A percentile compares a stretch with the other conserved stretches of the same genome.
phyloP scores from a whole-genome alignment of 495 filamentous ascomycete genomes.

The Xylaria curta region DNA sequence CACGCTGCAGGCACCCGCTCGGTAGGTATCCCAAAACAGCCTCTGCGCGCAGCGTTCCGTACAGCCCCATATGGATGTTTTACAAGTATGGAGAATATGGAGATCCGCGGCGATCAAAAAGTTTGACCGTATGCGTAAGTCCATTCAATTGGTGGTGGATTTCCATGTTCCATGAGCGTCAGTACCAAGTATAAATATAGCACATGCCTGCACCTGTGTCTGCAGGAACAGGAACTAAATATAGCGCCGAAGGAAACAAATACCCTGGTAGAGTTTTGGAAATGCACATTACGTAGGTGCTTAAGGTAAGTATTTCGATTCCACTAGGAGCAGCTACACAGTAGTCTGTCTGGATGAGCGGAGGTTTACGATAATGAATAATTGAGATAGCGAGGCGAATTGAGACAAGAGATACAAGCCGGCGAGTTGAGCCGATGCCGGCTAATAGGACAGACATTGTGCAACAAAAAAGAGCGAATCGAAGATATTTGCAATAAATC shows the following conservation, averaged over 20 bases:
- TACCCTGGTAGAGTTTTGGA: not conserved
- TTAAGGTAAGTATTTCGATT: not conserved
- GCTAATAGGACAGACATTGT: not conserved
- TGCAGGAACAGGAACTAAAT: not conserved
- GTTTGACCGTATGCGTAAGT: not conserved
- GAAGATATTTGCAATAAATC: not conserved
- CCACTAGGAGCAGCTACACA: not conserved
- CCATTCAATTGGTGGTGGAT: not conserved
- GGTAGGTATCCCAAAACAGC: not conserved
- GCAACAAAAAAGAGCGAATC: not conserved
- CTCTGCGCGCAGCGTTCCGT: not conserved
- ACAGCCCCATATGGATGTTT: not conserved
- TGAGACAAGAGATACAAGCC: not conserved
- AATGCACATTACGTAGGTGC: not conserved
- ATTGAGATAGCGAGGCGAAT: not conserved
- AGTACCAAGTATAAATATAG: not conserved
- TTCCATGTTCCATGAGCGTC: not conserved
- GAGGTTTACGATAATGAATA: not conserved
- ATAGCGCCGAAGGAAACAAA: not conserved
- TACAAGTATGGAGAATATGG: not conserved
- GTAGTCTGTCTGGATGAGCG: not conserved
- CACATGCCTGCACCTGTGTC: too few relatives aligned
- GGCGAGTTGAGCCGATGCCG: not conserved
- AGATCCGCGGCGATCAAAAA: not conserved
- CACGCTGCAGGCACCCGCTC: not conserved